Base-by-base conservation (phyloP, 176 grass and related monocot species). In the Guadua angustifolia region DNA sequence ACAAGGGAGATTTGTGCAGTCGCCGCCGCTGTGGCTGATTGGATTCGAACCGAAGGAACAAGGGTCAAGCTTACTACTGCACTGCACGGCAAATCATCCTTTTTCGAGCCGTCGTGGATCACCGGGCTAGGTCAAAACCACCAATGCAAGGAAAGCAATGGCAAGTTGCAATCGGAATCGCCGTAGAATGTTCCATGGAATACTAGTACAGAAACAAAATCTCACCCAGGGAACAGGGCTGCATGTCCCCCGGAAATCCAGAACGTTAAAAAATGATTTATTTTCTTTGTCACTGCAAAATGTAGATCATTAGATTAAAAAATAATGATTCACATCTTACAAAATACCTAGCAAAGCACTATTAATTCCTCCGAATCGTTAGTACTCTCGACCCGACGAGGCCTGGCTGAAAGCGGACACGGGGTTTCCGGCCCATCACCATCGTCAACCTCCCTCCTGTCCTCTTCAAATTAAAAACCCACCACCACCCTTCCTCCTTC, bases 401-500 rank as follows among this genome's bases (percentile, higher is more conserved):
- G 11, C 3, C 10, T 45, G 44, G 50, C 53, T 49, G 6, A 4
- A 77, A 84, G 21, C 80, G 14, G 84, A 67, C 71, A 43, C 47
- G 88, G 77, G 66, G 18, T 79, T 93, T 74, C 85, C 91, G 82
- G 91, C 85, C 91, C 88, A 82, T 74, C 75, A 36, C 77, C 49
- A 39, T 77, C 87, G 2, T 36, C 35, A 1, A 36, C 83, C 60
- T 81, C 90, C 52, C 71, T 61, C 69, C 43, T 42, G 19, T 78
- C 64, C 43, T 65, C 91, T 88, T 90, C 79, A 91, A 87, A 86
- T 81, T 83, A 88, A 79, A 88, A 84, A 71, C 84, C 32, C 75
- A 73, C 4, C 47, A 11, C 5, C 70, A 8, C 81, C 81, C n/a
- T 12, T 10, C 61, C 62, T 44, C 9, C 44, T 2, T 44, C 9